Conservation (phyloP, 192 early-diverging fungal genomes). For the Rhizoclosmatium sp. region DNA sequence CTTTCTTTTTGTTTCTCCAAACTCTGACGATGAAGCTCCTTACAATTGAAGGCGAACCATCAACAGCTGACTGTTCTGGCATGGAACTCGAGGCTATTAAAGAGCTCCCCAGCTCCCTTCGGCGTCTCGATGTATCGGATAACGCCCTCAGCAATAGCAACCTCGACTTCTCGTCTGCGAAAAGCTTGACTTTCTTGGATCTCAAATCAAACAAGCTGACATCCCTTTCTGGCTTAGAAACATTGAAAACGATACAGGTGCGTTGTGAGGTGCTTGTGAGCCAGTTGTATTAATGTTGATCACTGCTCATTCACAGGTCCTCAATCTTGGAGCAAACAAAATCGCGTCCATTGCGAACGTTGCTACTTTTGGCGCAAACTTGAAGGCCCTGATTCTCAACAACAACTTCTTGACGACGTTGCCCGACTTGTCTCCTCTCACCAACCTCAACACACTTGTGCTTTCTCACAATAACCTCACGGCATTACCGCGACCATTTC, state of each 20-base stretch:
- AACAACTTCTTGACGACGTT: constrained; percentile 63
- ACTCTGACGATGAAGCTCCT: background rate
- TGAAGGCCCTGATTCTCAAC: constrained; percentile 83
- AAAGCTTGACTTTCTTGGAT: constrained; percentile 16
- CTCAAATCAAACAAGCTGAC: constrained; percentile 14
- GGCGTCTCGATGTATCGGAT: constrained; percentile 6
- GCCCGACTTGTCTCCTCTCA: constrained; percentile 17
- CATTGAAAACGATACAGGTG: background rate
- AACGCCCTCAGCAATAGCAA: background rate
- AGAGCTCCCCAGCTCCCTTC: constrained; percentile 4
- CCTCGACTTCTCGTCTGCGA: background rate
- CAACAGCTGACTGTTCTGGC: constrained; percentile 23
- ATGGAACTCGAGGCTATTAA: background rate
- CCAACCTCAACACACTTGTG: constrained; percentile 51
- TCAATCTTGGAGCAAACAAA: constrained; percentile 77
- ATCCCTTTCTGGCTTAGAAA: constrained; percentile 16
- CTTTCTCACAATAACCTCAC: constrained; percentile 81
- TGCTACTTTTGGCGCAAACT: constrained; percentile 59
- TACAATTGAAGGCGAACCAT: background rate
- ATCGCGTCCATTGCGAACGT: constrained; percentile 65
- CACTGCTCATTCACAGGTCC: constrained; percentile 40
- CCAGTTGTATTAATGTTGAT: background rate
- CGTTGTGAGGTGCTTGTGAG: background rate
- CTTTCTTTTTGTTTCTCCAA: background rate
- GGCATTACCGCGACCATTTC: constrained; percentile 50